Evolutionary conservation across 148 eudicot genomes (phyloP).

Genomic region (Pouteria glomerata): DNA sequence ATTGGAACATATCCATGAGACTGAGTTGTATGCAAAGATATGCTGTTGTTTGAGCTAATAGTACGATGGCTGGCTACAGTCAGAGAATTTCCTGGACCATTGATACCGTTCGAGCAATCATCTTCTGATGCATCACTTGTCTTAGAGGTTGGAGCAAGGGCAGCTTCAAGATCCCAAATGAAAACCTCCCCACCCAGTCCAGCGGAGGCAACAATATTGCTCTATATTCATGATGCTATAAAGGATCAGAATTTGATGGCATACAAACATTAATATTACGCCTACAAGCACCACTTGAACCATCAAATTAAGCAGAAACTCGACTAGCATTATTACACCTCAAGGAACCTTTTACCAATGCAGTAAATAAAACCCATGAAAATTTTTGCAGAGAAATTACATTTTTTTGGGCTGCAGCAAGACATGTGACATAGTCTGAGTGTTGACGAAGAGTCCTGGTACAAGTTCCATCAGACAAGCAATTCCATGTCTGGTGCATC

Average conservation of each 20-base stretch:
- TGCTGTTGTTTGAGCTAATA: constrained; percentile 67
- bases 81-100: constrained; percentile 48
- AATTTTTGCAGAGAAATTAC: constrained; percentile 35
- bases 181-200: constrained; percentile 99
- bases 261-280: background rate
- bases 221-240: constrained; percentile 43
- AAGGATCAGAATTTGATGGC: constrained; percentile 16
- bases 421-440: constrained; percentile 93
- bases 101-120: constrained; percentile 56
- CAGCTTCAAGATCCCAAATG: constrained; percentile 97
- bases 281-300: constrained; percentile 6
- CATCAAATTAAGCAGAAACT: constrained; percentile 4
- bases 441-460: constrained; percentile 84
- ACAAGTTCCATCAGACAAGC: constrained; percentile 70
- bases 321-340: background rate
- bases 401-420: constrained; percentile 80
- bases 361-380: background rate
- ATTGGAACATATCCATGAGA: constrained; percentile 71
- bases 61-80: constrained; percentile 61
- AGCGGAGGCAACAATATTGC: constrained; percentile 81
- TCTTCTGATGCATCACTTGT: constrained; percentile 58
- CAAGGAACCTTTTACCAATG: background rate
- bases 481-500: constrained; percentile 66
- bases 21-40: constrained; percentile 57
- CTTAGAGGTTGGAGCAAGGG: constrained; percentile 68